phyloP scores from a whole-genome alignment of 345 rosid genomes.

The Raphanus raphanistrum region DNA sequence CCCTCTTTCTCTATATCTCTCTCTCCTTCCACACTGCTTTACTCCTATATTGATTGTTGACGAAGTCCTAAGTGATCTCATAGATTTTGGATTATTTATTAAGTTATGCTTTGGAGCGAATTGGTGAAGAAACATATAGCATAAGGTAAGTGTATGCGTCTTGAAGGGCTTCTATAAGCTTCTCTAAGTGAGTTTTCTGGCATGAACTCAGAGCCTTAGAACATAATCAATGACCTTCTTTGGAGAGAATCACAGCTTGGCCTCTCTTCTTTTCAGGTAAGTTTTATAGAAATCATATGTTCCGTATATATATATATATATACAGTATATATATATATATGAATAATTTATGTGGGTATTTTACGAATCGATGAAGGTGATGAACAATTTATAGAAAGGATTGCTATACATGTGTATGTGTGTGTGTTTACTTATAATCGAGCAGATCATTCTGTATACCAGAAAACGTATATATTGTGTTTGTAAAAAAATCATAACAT shows the following conservation, averaged over 20 bases:
- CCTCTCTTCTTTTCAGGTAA: slow-evolving; percentile 54
- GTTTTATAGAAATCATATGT: background rate
- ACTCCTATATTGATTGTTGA: slow-evolving; percentile 31
- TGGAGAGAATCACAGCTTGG: slow-evolving; percentile 39
- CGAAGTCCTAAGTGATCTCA: slow-evolving; percentile 30
- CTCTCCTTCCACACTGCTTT: slow-evolving; percentile 27
- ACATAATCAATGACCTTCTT: slow-evolving; percentile 53
- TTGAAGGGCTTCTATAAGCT: slow-evolving; percentile 37
- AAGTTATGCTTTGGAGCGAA: slow-evolving; percentile 7
- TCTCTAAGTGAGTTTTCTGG: slow-evolving; percentile 47
- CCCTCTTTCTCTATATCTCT: slow-evolving; percentile 1
- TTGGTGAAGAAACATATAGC: slow-evolving; percentile 9
- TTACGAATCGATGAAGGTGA: slow-evolving; percentile 12
- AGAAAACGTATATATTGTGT: background rate
- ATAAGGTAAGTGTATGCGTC: slow-evolving; percentile 3
- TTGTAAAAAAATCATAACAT: background rate
- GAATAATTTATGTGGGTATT: background rate
- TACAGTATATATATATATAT: background rate
- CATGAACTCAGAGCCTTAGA: slow-evolving; percentile 38
- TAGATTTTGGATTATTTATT: slow-evolving; percentile 28
- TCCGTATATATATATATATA: background rate
- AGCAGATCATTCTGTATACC: slow-evolving; percentile 18
- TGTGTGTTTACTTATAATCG: slow-evolving; percentile 2
- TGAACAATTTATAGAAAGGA: slow-evolving; percentile 7
- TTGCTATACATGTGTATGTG: background rate